phyloP scores from a whole-genome alignment of 306 rosid species.

The Leucaena leucocephala region DNA sequence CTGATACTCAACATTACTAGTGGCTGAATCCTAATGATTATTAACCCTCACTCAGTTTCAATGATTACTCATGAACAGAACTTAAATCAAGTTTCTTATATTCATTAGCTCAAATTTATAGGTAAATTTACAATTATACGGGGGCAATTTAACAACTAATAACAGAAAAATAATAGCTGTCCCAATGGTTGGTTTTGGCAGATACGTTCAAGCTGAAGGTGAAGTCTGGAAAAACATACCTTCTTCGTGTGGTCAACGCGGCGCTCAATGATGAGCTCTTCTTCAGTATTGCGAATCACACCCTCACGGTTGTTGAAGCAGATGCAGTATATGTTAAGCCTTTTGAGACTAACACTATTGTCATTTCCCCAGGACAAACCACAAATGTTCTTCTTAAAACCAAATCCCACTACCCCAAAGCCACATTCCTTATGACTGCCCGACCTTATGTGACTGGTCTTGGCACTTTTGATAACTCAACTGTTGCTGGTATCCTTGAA shows the following conservation, averaged over 20 bases:
- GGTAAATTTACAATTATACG: too few species aligned
- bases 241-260: conserved; percentile 52
- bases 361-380: conserved; percentile 57
- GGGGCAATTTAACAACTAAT: too few species aligned
- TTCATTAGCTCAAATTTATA: too few species aligned
- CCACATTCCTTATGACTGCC: conserved; percentile 51
- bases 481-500: conserved; percentile 49
- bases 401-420: conserved; percentile 47
- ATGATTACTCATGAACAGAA: too few species aligned
- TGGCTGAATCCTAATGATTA: not conserved
- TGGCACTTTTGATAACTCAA: conserved; percentile 60
- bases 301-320: conserved; percentile 49
- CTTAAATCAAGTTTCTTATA: too few species aligned
- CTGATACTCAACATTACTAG: not conserved
- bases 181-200: conserved; percentile 9
- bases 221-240: conserved; percentile 50
- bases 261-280: conserved; percentile 58
- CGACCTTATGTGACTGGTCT: conserved; percentile 44
- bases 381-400: conserved; percentile 54
- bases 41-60: not conserved
- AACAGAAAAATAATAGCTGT: not conserved
- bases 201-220: conserved; percentile 53
- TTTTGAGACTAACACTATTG: conserved; percentile 42
- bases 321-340: conserved; percentile 56
- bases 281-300: conserved; percentile 62